Evolutionary conservation across 345 rosid genomes (phyloP).

Genomic region (Raphanus sativus): DNA sequence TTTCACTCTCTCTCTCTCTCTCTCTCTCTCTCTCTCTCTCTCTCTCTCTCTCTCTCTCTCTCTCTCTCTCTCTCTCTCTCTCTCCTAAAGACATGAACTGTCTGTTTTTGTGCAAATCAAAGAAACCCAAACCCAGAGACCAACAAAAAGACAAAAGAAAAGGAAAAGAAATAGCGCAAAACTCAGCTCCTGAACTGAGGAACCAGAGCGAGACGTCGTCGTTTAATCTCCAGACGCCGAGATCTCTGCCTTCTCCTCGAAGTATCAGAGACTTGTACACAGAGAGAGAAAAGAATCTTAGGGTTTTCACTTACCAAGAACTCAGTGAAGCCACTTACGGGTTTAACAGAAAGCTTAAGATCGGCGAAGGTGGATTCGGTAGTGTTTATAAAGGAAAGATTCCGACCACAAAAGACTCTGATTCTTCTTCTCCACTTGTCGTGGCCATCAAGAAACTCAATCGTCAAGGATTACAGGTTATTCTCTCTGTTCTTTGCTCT

Average conservation of each 20-base stretch:
- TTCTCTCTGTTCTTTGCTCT: not conserved
- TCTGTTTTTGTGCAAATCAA: constrained; percentile 40
- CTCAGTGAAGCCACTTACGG: constrained; percentile 66
- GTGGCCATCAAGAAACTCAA: constrained; percentile 87
- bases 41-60: not conserved
- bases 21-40: not conserved
- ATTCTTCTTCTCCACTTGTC: constrained; percentile 28
- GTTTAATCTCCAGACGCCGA: constrained; percentile 37
- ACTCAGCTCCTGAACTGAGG: constrained; percentile 32
- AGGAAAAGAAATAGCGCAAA: constrained; percentile 22
- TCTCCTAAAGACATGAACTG: constrained; percentile 30
- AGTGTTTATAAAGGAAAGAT: constrained; percentile 68
- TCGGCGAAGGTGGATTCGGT: constrained; percentile 96
- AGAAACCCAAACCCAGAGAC: constrained; percentile 35
- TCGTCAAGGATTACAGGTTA: constrained; percentile 71
- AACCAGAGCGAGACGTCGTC: constrained; percentile 25
- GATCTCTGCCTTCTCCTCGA: constrained; percentile 51
- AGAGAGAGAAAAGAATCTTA: constrained; percentile 62
- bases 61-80: not conserved
- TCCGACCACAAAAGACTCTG: constrained; percentile 48
- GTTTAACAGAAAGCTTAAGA: constrained; percentile 60
- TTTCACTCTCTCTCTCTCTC: not conserved
- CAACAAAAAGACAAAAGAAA: constrained; percentile 6
- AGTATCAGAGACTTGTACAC: constrained; percentile 64
- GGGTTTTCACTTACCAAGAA: constrained; percentile 70